A percentile compares a stretch with the other conserved stretches of the same genome.
phyloP scores from a whole-genome alignment of 2,329 filamentous ascomycete genomes.

The Stemphylium beticola region DNA sequence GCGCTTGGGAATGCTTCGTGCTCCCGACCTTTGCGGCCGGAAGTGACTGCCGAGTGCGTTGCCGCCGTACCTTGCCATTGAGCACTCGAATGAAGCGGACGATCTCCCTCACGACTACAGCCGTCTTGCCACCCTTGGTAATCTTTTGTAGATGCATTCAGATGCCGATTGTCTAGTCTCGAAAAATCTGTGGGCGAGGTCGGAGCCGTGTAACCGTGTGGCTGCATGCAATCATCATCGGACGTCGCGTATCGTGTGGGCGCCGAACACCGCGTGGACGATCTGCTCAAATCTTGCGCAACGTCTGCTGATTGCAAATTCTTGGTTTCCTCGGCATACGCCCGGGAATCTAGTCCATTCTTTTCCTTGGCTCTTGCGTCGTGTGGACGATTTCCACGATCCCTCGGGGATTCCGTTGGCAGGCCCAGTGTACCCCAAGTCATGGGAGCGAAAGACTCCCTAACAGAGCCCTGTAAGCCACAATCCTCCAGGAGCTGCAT shows the following conservation, averaged over 20 bases:
- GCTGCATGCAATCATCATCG: slow-evolving; percentile 21
- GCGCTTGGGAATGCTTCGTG: neutral
- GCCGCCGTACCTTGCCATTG: neutral
- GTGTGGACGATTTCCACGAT: slow-evolving; percentile 5
- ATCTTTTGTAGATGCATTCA: neutral
- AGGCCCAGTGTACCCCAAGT: slow-evolving; percentile 29
- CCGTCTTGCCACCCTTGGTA: slow-evolving; percentile 1
- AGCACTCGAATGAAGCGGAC: neutral
- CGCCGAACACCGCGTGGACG: slow-evolving; percentile 21
- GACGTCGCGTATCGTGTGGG: slow-evolving; percentile 27
- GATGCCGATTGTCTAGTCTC: slow-evolving; percentile 6
- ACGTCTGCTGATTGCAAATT: slow-evolving; percentile 26
- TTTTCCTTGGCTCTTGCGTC: neutral
- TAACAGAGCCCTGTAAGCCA: slow-evolving; percentile 49
- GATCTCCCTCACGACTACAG: neutral
- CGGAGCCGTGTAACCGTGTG: slow-evolving; percentile 32
- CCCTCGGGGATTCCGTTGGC: slow-evolving; percentile 13
- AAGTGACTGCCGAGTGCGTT: neutral
- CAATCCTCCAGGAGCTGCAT: slow-evolving; percentile 57
- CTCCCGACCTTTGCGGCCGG: neutral
- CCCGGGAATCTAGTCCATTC: neutral
- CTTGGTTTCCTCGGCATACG: slow-evolving; percentile 2
- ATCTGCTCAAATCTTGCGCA: slow-evolving; percentile 20
- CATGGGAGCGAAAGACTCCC: slow-evolving; percentile 43
- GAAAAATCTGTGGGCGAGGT: slow-evolving; percentile 21